Conservation (phyloP, 805 yeast genomes). For the Saccharomycopsis babjevae region DNA sequence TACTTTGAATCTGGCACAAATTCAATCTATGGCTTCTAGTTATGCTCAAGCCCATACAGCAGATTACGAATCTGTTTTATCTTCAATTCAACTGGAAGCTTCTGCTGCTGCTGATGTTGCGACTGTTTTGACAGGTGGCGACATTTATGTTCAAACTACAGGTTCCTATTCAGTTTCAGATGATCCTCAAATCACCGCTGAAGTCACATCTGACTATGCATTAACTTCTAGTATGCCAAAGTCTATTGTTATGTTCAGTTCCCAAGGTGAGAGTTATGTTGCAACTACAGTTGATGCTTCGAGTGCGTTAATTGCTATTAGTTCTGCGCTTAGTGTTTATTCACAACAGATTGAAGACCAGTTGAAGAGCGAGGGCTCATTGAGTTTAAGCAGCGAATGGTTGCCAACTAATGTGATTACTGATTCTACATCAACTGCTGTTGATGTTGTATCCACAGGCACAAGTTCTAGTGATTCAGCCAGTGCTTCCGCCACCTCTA, state of each 20-base stretch:
- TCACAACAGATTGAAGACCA: neutral
- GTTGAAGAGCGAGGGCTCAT: neutral
- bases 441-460: neutral
- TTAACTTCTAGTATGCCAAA: neutral
- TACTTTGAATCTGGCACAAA: neutral
- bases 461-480: conserved; percentile 21
- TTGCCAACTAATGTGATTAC: conserved; percentile 33
- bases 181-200: neutral
- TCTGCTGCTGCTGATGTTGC: conserved; percentile 1
- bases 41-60: neutral
- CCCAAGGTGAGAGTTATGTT: conserved; percentile 7
- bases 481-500: conserved; percentile 1
- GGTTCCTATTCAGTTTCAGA: neutral
- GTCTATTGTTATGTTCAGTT: conserved; percentile 13
- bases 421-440: conserved; percentile 1
- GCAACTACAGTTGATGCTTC: conserved; percentile 15
- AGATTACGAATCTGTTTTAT: neutral
- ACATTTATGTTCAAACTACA: neutral
- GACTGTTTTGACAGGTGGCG: neutral
- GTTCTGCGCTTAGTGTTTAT: neutral
- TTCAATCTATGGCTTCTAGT: neutral
- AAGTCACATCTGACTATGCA: neutral
- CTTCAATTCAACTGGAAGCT: neutral
- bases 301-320: conserved; percentile 1
- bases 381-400: conserved; percentile 24